phyloP scores from a whole-genome alignment of 768 basidiomycete genomes.

The Tylopilus sp. region DNA sequence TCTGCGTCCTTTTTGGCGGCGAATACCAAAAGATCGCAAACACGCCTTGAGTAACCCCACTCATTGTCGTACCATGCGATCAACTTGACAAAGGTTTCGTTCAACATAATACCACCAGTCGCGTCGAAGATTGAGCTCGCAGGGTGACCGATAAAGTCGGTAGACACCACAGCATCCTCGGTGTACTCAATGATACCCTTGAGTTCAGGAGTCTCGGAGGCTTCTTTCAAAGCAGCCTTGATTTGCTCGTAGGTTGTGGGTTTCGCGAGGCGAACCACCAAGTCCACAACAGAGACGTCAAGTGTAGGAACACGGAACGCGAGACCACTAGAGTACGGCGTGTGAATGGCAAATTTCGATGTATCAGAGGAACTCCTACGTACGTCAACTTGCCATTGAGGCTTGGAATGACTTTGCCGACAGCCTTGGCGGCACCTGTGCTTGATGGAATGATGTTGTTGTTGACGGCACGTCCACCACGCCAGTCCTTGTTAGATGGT shows the following conservation, averaged over 20 bases:
- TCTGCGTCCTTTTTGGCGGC: slow-evolving; percentile 69
- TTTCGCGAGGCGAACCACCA: slow-evolving; percentile 91
- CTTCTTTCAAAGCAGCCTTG: slow-evolving; percentile 80
- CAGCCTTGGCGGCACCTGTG: slow-evolving; percentile 98
- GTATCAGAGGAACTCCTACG: slow-evolving; percentile 22
- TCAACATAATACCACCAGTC: slow-evolving; percentile 87
- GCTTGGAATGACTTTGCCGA: slow-evolving; percentile 94
- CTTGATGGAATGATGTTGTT: slow-evolving; percentile 99
- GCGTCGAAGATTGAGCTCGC: slow-evolving; percentile 94
- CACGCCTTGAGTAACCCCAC: slow-evolving; percentile 92
- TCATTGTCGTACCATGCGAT: slow-evolving; percentile 96
- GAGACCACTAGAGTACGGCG: slow-evolving; percentile 57
- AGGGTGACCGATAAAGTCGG: slow-evolving; percentile 81
- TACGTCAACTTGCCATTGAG: slow-evolving; percentile 98
- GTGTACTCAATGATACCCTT: slow-evolving; percentile 87
- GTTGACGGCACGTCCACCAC: slow-evolving; percentile 91
- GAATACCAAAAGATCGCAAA: slow-evolving; percentile 83
- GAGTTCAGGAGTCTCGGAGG: slow-evolving; percentile 58
- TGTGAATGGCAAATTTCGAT: slow-evolving; percentile 3
- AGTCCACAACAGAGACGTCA: slow-evolving; percentile 97
- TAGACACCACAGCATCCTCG: slow-evolving; percentile 89
- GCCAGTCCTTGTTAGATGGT: slow-evolving; percentile 95
- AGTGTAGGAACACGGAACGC: slow-evolving; percentile 96
- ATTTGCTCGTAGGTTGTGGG: slow-evolving; percentile 83
- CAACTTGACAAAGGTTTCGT: slow-evolving; percentile 92